Conservation (phyloP, 495 filamentous ascomycete species). For the Penicillium psychrofluorescens region DNA sequence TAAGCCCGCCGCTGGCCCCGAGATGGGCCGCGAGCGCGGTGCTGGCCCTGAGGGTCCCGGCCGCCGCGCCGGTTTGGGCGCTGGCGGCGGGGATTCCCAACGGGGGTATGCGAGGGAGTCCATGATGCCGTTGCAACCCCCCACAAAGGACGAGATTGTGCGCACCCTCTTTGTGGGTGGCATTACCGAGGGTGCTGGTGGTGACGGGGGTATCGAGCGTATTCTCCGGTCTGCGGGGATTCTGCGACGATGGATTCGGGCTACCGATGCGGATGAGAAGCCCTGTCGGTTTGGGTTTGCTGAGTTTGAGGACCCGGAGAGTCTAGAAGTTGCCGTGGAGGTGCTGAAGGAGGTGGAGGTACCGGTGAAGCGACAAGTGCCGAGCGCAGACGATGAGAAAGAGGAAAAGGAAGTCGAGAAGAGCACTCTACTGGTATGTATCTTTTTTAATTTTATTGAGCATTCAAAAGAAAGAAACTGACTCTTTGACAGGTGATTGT, state of each 20-base stretch:
- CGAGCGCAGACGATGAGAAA: constrained; percentile 37
- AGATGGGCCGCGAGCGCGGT: constrained; percentile 38
- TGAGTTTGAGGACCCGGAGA: constrained; percentile 90
- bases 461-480: constrained; percentile 2
- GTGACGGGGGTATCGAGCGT: constrained; percentile 76
- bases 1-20: constrained; percentile 50
- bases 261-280: constrained; percentile 75
- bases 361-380: constrained; percentile 64
- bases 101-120: constrained; percentile 64
- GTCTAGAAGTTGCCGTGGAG: constrained; percentile 78
- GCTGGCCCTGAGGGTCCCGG: constrained; percentile 36
- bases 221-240: constrained; percentile 72
- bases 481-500: constrained; percentile 51
- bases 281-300: constrained; percentile 90
- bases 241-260: constrained; percentile 78
- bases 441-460: neutral
- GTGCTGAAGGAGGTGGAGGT: constrained; percentile 81
- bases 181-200: constrained; percentile 68
- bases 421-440: constrained; percentile 52
- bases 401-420: constrained; percentile 60
- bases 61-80: constrained; percentile 62
- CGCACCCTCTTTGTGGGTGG: constrained; percentile 86
- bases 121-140: constrained; percentile 73
- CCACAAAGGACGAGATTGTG: constrained; percentile 82
- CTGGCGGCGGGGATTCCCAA: constrained; percentile 57